Evolutionary conservation across 2,329 filamentous ascomycete genomes (phyloP), one percentile per base, ranked within the genome.

Genomic region (Blumeria hordei): DNA sequence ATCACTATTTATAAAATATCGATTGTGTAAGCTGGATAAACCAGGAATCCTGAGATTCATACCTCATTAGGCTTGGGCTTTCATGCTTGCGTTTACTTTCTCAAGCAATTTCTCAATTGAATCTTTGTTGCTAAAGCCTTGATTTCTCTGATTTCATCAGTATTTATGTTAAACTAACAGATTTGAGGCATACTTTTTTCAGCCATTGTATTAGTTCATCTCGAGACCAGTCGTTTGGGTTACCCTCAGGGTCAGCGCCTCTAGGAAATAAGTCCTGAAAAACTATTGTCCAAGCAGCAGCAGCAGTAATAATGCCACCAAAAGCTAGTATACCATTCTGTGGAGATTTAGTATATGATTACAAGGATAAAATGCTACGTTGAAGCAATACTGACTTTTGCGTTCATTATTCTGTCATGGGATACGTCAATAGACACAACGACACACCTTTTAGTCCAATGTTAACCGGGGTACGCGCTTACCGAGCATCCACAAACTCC

Each of bases 151-250:
- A 35, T 12, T 14, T 21, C 28, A 37, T 53, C 18, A 53, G 50
- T n/a, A 1, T 52, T 35, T 33, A 3, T 12, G 37, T 41, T 41
- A 3, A 12, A 41, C n/a, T 5, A 16, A 3, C 2, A 11, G 11
- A 34, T 32, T 32, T 18, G 32, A 32, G 32, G n/a, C 16, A 50
- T 33, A 28, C 72, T 82, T 69, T 75, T 49, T 78, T 78, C 53
- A 96, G 71, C 88, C 88, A 96, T 63, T 81, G 73, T 58, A 78
- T 74, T 67, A 94, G 72, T 64, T 96, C 86, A 51, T 87, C 81
- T 56, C 74, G 72, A 0, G 85, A 87, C 90, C 90, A 96, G 9
- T 67, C 71, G 44, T 76, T 72, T 2, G 80, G 80, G 59, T 82
- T 79, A 57, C 88, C 88, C 33, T 72, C 85, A n/a, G 88, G 87